Evolutionary conservation across 2,329 filamentous ascomycete species (phyloP).

Genomic region (Blastomyces parvus): DNA sequence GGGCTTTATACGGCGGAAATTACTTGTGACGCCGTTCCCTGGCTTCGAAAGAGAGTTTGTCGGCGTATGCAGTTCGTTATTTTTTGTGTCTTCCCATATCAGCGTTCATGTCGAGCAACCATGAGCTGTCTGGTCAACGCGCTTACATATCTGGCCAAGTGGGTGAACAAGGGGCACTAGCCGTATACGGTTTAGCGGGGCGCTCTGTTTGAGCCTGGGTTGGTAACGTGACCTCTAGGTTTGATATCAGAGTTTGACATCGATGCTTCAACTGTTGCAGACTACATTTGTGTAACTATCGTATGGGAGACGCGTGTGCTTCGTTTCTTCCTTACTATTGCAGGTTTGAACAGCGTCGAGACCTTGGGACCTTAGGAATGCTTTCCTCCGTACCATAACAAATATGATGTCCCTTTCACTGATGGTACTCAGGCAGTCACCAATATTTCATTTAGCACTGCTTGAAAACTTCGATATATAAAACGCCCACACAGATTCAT

Average conservation of each 20-base stretch:
- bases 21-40: background rate
- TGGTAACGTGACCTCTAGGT: background rate
- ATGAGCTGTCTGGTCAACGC: background rate
- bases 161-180: background rate
- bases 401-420: background rate
- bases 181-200: background rate
- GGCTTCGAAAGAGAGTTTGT: background rate
- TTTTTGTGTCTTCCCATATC: background rate
- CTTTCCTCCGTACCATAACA: background rate
- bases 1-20: background rate
- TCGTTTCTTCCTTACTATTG: too few relatives aligned
- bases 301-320: too few relatives aligned
- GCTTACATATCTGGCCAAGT: constrained; percentile 4
- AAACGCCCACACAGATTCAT: background rate
- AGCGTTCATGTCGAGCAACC: background rate
- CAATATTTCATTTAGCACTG: background rate
- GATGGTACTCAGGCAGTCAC: background rate
- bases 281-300: too few relatives aligned
- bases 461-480: background rate
- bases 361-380: too few relatives aligned
- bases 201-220: background rate
- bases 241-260: background rate
- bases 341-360: too few relatives aligned
- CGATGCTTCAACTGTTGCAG: background rate
- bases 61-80: background rate